phyloP scores from a whole-genome alignment of 257 asterid species.

The Solanum sejunctum region DNA sequence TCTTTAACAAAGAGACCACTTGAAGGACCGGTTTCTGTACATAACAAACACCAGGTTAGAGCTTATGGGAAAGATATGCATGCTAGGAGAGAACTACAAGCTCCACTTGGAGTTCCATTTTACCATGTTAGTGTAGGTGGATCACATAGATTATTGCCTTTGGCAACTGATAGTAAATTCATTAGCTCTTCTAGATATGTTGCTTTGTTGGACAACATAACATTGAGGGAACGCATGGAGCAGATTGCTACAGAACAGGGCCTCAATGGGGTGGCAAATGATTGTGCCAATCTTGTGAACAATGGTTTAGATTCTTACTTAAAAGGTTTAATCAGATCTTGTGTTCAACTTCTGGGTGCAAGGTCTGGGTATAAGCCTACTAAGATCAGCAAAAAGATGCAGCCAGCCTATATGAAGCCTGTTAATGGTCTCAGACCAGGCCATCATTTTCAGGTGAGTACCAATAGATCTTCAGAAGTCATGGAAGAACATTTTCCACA shows the following conservation, averaged over 20 bases:
- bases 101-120: constrained; percentile 73
- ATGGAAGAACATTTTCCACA: constrained; percentile 24
- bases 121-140: constrained; percentile 60
- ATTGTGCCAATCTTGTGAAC: constrained; percentile 59
- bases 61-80: constrained; percentile 25
- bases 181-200: constrained; percentile 25
- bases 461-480: constrained; percentile 25
- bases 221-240: constrained; percentile 59
- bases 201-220: constrained; percentile 43
- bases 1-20: constrained; percentile 18
- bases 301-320: constrained; percentile 61
- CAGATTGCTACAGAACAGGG: constrained; percentile 56
- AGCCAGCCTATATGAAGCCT: constrained; percentile 25
- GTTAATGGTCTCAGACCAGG: constrained; percentile 58
- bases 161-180: constrained; percentile 26
- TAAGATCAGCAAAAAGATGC: constrained; percentile 22
- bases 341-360: constrained; percentile 44
- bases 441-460: constrained; percentile 38
- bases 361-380: constrained; percentile 32
- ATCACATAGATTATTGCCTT: constrained; percentile 34
- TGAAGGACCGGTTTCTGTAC: constrained; percentile 29
- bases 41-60: constrained; percentile 27
- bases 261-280: constrained; percentile 57
- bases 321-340: constrained; percentile 53
- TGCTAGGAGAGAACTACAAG: constrained; percentile 47